A percentile compares a stretch with the other conserved stretches of the same genome.
These are phyloP conservation scores for Fraxinus albicans DNA, from an alignment of 305 asterid genomes.

Conservation along the genomic window DNA sequence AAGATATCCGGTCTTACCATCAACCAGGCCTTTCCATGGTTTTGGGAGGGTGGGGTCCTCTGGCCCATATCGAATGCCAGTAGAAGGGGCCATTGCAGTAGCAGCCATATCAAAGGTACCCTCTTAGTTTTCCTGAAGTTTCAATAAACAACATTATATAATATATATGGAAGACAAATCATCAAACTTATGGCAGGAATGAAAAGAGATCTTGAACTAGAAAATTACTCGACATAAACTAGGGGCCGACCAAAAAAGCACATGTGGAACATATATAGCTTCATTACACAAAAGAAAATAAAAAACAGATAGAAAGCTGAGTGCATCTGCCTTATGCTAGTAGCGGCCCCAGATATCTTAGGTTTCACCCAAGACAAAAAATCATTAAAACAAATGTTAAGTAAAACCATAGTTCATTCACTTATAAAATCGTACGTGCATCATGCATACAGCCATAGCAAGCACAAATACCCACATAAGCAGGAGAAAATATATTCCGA, in stretches of 20 bases:
- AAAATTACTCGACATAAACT: background rate
- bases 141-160: slow-evolving; percentile 12
- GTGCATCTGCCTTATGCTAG: background rate
- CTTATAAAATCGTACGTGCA: background rate
- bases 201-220: background rate
- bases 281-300: background rate
- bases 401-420: background rate
- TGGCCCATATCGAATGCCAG: slow-evolving; percentile 78
- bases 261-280: background rate
- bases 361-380: background rate
- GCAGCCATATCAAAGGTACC: slow-evolving; percentile 55
- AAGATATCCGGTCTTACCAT: slow-evolving; percentile 82
- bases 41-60: slow-evolving; percentile 94
- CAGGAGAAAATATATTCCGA: background rate
- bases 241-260: background rate
- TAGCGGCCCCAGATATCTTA: background rate
- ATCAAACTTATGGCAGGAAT: slow-evolving; percentile 5
- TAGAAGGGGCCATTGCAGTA: slow-evolving; percentile 49
- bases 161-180: background rate
- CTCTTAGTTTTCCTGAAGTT: slow-evolving; percentile 27
- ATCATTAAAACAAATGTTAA: background rate
- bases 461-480: background rate
- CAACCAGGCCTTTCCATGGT: slow-evolving; percentile 93
- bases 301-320: background rate
- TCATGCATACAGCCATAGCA: background rate